Evolutionary conservation across 257 asterid genomes (phyloP).

Genomic region (Thymus quinquecostatus): DNA sequence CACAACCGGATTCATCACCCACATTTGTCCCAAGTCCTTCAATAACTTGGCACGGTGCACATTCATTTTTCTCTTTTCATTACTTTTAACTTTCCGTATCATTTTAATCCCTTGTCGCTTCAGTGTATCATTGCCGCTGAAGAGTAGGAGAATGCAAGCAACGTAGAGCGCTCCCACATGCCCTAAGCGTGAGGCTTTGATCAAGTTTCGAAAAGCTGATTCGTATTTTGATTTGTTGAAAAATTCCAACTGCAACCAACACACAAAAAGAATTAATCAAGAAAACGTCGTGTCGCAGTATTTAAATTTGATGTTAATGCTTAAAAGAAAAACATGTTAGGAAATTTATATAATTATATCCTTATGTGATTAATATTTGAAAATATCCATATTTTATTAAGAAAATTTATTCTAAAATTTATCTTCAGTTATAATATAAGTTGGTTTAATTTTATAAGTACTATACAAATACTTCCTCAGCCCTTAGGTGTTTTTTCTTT

Average conservation of each 20-base stretch:
- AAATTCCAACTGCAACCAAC: slow-evolving; percentile 34
- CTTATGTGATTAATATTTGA: no score
- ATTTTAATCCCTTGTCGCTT: slow-evolving; percentile 20
- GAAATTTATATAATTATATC: neutral
- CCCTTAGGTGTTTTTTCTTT: no score
- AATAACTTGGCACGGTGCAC: slow-evolving; percentile 20
- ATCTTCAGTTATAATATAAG: no score
- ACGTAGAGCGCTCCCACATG: slow-evolving; percentile 35
- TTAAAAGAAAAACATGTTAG: neutral
- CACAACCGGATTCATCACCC: slow-evolving; percentile 27
- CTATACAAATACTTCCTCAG: no score
- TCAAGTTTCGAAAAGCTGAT: slow-evolving; percentile 15
- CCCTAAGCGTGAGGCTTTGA: slow-evolving; percentile 26
- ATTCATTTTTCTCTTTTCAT: slow-evolving; percentile 1
- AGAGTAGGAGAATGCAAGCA: slow-evolving; percentile 20
- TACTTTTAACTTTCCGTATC: slow-evolving; percentile 4
- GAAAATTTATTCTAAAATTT: no score
- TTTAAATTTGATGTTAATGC: no score
- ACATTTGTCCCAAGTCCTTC: slow-evolving; percentile 8
- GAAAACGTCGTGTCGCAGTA: neutral
- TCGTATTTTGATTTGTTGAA: neutral
- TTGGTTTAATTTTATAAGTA: no score
- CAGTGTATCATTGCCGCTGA: slow-evolving; percentile 6
- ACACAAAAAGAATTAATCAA: neutral
- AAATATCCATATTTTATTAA: no score